Evolutionary conservation across 2,329 filamentous ascomycete species (phyloP), one percentile per base, ranked within the genome.

Genomic region (Colletotrichum camelliae): DNA sequence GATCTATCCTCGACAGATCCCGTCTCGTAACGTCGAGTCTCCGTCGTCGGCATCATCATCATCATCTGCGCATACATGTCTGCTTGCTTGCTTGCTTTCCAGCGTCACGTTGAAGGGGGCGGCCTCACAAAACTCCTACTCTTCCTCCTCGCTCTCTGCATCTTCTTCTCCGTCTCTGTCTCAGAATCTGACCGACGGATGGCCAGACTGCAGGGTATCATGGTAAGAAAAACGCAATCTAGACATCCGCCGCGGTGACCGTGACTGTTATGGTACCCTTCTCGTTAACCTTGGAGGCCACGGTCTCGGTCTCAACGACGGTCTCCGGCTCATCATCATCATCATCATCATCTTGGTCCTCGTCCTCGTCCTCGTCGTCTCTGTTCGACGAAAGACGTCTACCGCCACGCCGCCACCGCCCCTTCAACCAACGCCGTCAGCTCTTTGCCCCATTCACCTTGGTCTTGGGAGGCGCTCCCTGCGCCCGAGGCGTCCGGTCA

Each of bases 341-440:
- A 13, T 58, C 55, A 58, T 52, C 43, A 3, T 64, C 67, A 55
- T 57, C 67, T 24, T 55, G 57, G 33, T 52, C 77, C 43, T 48
- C 71, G 3, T 69, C 75, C 13, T 48, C 71, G 6, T 65, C 74
- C 12, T 16, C 39, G 18, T 58, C 55, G 65, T 60, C 67, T 43
- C 65, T 67, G 33, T 33, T 61, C 57, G 67, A 64, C 43, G 66
- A 70, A 21, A 67, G 43, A 27, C 75, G 60, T 5, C 61, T 55
- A 15, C 39, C 35, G 35, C 72, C 77, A 39, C 69, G 75, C 48
- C 77, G 71, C 77, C 77, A 78, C 43, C 75, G 77, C 77, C 77
- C 77, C 75, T 78, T 78, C 77, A 78, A 78, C 77, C 77, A 78
- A 78, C 77, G 77, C 77, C 75, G 75, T 78, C 77, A 78, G 72